Base-by-base conservation (phyloP, 768 basidiomycete species). In the Tricholoma sp. region DNA sequence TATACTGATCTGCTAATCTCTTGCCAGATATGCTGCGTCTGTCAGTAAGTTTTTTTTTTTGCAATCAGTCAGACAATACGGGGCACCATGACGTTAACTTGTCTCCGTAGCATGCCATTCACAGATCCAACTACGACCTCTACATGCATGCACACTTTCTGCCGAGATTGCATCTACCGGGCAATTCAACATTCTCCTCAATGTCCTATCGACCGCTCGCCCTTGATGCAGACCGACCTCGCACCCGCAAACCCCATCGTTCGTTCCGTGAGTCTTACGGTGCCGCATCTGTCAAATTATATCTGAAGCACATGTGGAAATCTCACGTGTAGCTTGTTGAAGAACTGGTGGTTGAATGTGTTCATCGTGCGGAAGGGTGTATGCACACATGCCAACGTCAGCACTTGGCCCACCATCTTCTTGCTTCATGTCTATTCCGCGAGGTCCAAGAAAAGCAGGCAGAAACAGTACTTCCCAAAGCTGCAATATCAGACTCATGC, bases 101-200 rank as follows among this genome's bases (percentile, higher is more conserved):
- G 37, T 56, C 33, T 8, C 37, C 20, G 45, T 64, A 88, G 86
- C 20, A 76, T 78, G 54, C 89, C 91, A 2, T 94, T 94, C 65
- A 72, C 83, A 7, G 81, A 91, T 31, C 94, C 93, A 9, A 79
- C 79, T 1, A 89, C 88, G 0, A 86, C 90, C 0, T 78, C 71
- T 39, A 82, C 86, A 7, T 95, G 94, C 63, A 76, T 81, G 57
- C 94, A 93, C 66, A 95, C 91, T 0, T 95, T 95, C 68, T 96
- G 94, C 68, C 71, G 72, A n/a, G 85, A 83, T 31, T 96, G 94
- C 65, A 89, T 94, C 57, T 62, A 73, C n/a, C 75, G 77, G 50
- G 89, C 93, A 0, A 77, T 95, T 3, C 68, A 70, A 11, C 81
- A 88, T 57, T 82, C 85, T 6, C 74, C 79, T 0, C 84, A 86